Base-by-base conservation (phyloP, 2,329 filamentous ascomycete genomes). In the Diaporthe citriasiana region DNA sequence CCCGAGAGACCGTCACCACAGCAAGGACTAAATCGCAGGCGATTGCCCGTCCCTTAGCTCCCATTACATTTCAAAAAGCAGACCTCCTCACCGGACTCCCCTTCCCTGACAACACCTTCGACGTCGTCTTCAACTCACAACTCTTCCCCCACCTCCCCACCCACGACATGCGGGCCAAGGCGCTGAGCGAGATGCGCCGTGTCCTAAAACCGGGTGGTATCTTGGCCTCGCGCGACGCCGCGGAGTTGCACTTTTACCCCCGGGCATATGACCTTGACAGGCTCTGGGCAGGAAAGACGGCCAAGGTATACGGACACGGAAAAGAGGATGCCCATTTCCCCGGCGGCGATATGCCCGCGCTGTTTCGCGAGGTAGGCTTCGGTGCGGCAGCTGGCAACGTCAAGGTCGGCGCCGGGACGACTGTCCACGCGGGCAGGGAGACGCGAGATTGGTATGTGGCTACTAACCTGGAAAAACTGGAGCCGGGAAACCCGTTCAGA, bases 191-290 rank as follows among this genome's bases (percentile, higher is more conserved):
- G 73, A 81, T 82, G 79, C 73, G 78, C 5, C 78, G 81, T 10
- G 79, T 82, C 15, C 79, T 79, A 5, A 80, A 80, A 70, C 77
- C 77, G 4, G 80, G 78, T 12, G 70, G 81, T 2, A 75, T 81
- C 10, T 40, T 73, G 25, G 81, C 80, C 12, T 77, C 81, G 7
- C 80, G 81, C 42, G 81, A 83, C 63, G 81, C 79, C 3, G 82
- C 70, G 15, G 70, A 69, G 15, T 55, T 74, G 22, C 70, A 60
- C 25, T 65, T 65, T 19, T 65, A 65, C 19, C 59, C 59, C 4
- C 40, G 59, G 5, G 3, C 30, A 1, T 50, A 50, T 27, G 59
- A 50, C 27, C 59, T 65, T 42, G 59, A 65, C 42, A 33, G 42
- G 59, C 25, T 65, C 42, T 65, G 59, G 59, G 40, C 59, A 27